phyloP scores from a whole-genome alignment of 495 filamentous ascomycete genomes.

The Podospora tetraspora region DNA sequence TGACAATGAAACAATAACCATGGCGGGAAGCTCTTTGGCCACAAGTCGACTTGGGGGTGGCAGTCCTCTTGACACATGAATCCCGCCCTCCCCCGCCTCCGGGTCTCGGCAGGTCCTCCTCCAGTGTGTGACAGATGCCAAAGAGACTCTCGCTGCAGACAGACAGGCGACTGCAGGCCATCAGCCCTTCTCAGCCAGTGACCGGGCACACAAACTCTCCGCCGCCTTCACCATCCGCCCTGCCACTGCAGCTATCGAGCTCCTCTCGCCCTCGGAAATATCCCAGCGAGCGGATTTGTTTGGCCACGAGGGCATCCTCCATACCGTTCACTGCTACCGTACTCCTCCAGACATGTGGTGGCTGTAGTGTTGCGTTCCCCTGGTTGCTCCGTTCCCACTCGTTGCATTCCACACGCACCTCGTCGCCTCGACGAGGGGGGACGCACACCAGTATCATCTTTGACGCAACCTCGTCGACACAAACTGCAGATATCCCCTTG shows the following conservation, averaged over 20 bases:
- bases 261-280: not conserved
- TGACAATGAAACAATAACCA: constrained; percentile 8
- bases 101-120: constrained; percentile 9
- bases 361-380: not conserved
- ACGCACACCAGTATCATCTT: constrained; percentile 11
- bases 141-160: not conserved
- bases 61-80: not conserved
- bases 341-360: not conserved
- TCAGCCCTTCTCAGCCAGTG: not conserved
- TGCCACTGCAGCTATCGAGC: not conserved
- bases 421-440: not conserved
- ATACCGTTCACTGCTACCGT: not conserved
- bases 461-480: constrained; percentile 16
- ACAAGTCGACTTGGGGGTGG: not conserved
- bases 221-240: not conserved
- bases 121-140: not conserved
- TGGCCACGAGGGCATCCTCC: not conserved
- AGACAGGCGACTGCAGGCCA: not conserved
- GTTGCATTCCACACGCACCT: not conserved
- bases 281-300: not conserved
- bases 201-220: not conserved
- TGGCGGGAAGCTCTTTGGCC: not conserved
- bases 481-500: constrained; percentile 8
- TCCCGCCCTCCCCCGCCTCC: not conserved
- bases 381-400: not conserved